phyloP scores from a whole-genome alignment of 2,329 filamentous ascomycete species.

The Penicillium aurantiogriseum region DNA sequence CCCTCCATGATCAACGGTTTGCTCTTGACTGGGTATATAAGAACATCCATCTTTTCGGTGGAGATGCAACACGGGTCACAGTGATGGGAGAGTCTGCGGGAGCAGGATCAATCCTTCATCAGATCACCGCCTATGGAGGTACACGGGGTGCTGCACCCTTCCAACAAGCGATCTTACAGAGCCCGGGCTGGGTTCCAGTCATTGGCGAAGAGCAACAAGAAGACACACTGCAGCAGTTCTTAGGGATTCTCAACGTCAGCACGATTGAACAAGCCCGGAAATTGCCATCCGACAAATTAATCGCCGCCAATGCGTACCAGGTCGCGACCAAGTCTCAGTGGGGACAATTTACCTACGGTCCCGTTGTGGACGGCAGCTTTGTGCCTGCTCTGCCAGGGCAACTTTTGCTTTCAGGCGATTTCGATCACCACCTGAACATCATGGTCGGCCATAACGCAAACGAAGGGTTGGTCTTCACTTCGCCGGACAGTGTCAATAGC shows the following conservation, averaged over 20 bases:
- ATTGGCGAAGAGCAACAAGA: conserved; percentile 40
- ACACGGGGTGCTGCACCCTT: conserved; percentile 38
- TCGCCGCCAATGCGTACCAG: conserved; percentile 47
- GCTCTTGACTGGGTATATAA: conserved; percentile 59
- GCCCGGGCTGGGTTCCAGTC: conserved; percentile 40
- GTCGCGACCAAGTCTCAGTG: conserved; percentile 36
- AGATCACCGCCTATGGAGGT: conserved; percentile 55
- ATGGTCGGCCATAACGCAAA: conserved; percentile 48
- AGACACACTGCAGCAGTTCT: conserved; percentile 38
- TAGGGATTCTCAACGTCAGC: conserved; percentile 44
- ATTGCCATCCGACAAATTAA: conserved; percentile 41
- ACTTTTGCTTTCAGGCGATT: conserved; percentile 46
- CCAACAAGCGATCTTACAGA: conserved; percentile 46
- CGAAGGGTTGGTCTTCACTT: conserved; percentile 45
- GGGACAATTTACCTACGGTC: conserved; percentile 48
- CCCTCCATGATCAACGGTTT: conserved; percentile 54
- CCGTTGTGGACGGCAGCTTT: conserved; percentile 52
- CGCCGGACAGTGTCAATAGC: conserved; percentile 31
- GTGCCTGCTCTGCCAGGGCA: conserved; percentile 48
- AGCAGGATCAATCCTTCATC: conserved; percentile 55
- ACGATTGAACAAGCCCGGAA: conserved; percentile 46
- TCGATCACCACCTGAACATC: conserved; percentile 45
- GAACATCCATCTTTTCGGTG: conserved; percentile 56
- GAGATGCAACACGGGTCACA: conserved; percentile 51
- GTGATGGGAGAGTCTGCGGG: conserved; percentile 49